phyloP scores from a whole-genome alignment of 2,329 filamentous ascomycete species.

The Magnaporthiopsis poae region DNA sequence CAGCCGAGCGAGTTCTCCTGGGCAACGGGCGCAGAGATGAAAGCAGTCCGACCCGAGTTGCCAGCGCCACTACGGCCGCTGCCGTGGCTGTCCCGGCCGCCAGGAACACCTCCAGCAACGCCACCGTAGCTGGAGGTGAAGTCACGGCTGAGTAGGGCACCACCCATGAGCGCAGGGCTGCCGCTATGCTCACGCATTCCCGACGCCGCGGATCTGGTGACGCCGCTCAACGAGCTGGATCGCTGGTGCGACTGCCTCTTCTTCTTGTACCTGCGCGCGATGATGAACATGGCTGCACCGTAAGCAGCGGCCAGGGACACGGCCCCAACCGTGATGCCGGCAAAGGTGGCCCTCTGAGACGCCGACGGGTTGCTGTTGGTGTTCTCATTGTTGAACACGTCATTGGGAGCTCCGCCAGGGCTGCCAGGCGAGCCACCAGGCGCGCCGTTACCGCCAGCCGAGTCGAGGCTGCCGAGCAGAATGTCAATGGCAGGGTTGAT shows the following conservation, averaged over 20 bases:
- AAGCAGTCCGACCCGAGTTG: slow-evolving; percentile 46
- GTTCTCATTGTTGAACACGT: slow-evolving; percentile 25
- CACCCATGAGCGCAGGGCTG: slow-evolving; percentile 60
- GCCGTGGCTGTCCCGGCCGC: slow-evolving; percentile 48
- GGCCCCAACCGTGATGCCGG: slow-evolving; percentile 65
- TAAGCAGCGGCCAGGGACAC: slow-evolving; percentile 75
- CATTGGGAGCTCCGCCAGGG: slow-evolving; percentile 20
- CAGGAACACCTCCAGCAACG: slow-evolving; percentile 23
- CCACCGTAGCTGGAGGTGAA: slow-evolving; percentile 44
- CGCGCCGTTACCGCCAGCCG: slow-evolving; percentile 24
- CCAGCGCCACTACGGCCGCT: slow-evolving; percentile 38
- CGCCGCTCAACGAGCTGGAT: slow-evolving; percentile 58
- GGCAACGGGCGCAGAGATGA: slow-evolving; percentile 83
- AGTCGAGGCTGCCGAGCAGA: slow-evolving; percentile 32
- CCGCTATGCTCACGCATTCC: slow-evolving; percentile 44
- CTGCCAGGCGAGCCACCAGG: slow-evolving; percentile 25
- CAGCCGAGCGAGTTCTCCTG: slow-evolving; percentile 91
- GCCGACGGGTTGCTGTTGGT: slow-evolving; percentile 42
- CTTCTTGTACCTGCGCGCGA: slow-evolving; percentile 82
- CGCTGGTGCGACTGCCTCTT: slow-evolving; percentile 70
- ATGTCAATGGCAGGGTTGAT: slow-evolving; percentile 79
- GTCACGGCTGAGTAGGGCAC: slow-evolving; percentile 50
- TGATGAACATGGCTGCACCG: slow-evolving; percentile 86
- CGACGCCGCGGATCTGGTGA: slow-evolving; percentile 20
- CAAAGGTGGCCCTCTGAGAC: slow-evolving; percentile 52